These are phyloP conservation scores for Penicillium sp. DNA, from an alignment of 2,329 filamentous ascomycete genomes.

Conservation along the genomic window DNA sequence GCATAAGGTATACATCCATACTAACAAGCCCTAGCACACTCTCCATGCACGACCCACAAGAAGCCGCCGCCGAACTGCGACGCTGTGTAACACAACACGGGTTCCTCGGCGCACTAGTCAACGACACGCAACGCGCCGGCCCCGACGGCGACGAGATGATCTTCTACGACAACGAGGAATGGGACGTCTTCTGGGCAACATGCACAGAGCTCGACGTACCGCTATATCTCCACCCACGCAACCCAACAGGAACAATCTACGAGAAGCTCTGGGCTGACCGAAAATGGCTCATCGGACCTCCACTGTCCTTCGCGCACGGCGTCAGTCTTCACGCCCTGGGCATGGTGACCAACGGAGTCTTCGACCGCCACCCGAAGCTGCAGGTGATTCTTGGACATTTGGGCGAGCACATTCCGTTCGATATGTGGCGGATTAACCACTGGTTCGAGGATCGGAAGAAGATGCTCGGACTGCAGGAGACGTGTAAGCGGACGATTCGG, in stretches of 20 bases:
- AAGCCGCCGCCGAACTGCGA: constrained; percentile 40
- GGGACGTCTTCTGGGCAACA: constrained; percentile 57
- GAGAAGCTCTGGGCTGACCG: constrained; percentile 58
- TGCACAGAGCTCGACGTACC: constrained; percentile 59
- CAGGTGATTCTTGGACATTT: constrained; percentile 50
- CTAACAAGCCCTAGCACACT: constrained; percentile 27
- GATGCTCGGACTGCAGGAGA: constrained; percentile 34
- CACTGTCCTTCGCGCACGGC: constrained; percentile 57
- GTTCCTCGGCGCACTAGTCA: constrained; percentile 62
- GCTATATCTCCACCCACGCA: constrained; percentile 61
- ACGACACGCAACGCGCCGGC: constrained; percentile 59
- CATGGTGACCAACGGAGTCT: constrained; percentile 50
- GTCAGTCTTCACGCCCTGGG: constrained; percentile 57
- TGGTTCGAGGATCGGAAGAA: constrained; percentile 43
- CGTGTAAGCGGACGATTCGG: constrained; percentile 46
- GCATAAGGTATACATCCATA: neutral
- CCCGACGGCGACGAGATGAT: constrained; percentile 58
- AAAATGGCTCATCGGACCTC: constrained; percentile 59
- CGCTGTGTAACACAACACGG: constrained; percentile 54
- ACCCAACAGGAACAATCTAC: constrained; percentile 54
- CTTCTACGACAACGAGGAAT: constrained; percentile 61
- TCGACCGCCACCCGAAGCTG: constrained; percentile 47
- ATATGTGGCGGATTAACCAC: constrained; percentile 48
- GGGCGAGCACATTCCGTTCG: constrained; percentile 51
- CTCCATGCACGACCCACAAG: constrained; percentile 42